Evolutionary conservation across 1,284 basidiomycete genomes (phyloP), one percentile per base, ranked within the genome.

Genomic region (Tylopilus sp.): DNA sequence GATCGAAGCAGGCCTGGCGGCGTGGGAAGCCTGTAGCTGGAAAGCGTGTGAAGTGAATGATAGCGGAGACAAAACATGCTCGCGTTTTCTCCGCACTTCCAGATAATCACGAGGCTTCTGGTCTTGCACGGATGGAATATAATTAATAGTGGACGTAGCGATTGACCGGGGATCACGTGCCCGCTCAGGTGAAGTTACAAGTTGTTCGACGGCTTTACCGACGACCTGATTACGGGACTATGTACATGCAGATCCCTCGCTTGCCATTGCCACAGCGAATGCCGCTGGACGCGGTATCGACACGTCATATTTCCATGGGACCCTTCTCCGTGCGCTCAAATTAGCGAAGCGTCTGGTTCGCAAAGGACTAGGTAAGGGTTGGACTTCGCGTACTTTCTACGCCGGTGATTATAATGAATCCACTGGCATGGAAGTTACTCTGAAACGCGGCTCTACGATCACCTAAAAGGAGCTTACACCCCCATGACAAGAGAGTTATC

Each of bases 251-350:
- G 21, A 24, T 24, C 6, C 21, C 21, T 24, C 21, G 21, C 21
- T 97, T 12, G 85, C 91, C 0, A 74, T 92, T 26, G 92, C 94
- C 1, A 94, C 92, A 0, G 93, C 94, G 0, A 74, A 81, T 30
- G 94, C 94, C 3, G 88, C 91, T 6, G 95, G 94, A 2, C 81
- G n/a, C n/a, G 95, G 6, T 99, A 97, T 61, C 95, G 95, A 0
- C 95, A 98, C 67, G 93, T 98, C 55, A 88, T 99, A 73, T 98
- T 95, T 69, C 95, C 95, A 2, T 83, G 86, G 55, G 88, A 84
- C 85, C 0, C 90, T 98, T 65, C 76, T 81, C 15, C 94, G 95
- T 3, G 94, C 94, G 0, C 74, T 98, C 1, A 71, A 76, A 26
- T 78, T 96, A 31, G 81, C 88, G 0, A 90, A 94, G 63, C 74